phyloP scores from a whole-genome alignment of 805 yeast species.

The Yarrowia hollandica region DNA sequence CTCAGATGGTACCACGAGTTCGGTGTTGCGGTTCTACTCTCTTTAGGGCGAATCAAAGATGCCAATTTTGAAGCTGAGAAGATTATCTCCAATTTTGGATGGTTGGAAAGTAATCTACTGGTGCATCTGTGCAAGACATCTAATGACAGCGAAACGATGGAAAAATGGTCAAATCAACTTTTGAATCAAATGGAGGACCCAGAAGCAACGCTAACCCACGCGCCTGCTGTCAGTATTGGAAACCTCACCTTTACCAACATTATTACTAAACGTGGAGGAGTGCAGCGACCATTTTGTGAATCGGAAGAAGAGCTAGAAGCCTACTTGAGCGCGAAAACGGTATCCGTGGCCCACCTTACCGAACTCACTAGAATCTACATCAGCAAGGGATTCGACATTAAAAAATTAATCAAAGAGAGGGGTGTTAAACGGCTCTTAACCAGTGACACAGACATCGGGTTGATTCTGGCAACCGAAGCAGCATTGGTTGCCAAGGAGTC shows the following conservation, averaged over 20 bases:
- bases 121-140: conserved; percentile 7
- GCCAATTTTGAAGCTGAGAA: not conserved
- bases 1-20: conserved; percentile 26
- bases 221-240: not conserved
- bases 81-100: conserved; percentile 1
- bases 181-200: not conserved
- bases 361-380: not conserved
- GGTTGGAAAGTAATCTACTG: conserved; percentile 15
- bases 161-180: not conserved
- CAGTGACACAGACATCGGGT: not conserved
- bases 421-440: not conserved
- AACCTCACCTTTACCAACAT: conserved; percentile 20
- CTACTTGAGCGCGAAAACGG: not conserved
- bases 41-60: not conserved
- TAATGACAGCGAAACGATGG: not conserved
- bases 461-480: conserved; percentile 19
- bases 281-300: conserved; percentile 11
- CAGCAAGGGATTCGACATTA: not conserved
- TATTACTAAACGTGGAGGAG: conserved; percentile 15
- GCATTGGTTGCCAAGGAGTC: not conserved
- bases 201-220: not conserved
- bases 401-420: not conserved
- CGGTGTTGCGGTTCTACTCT: not conserved
- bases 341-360: not conserved
- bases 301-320: conserved; percentile 1